Evolutionary conservation across 192 early-diverging fungal species (phyloP), one percentile per base, ranked within the genome.

Genomic region (Phlyctochytrium bullatum): DNA sequence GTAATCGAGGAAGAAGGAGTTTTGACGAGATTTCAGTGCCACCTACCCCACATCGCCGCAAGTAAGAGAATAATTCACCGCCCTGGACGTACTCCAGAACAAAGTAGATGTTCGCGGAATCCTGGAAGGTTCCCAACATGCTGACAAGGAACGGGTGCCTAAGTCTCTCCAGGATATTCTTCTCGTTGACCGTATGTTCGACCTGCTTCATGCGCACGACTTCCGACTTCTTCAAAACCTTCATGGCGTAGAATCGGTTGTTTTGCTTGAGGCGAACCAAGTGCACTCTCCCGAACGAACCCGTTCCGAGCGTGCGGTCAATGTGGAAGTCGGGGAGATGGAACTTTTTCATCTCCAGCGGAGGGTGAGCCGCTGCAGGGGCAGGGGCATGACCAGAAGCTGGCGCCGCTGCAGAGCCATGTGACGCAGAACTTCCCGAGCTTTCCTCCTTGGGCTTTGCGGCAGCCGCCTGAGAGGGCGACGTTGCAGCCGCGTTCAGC

Each of bases 101-200:
- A 76, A 98, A 92, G 75, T 96, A 97, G 68, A 98, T 72, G 73
- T 94, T 96, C 50, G 83, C 77, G 52, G 83, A 85, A 74, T 98
- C 95, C 84, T 98, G 94, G 65, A 94, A 96, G 10, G 92, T 96
- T 4, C 93, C 92, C 78, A 95, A 86, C 82, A 99, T 88, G 68
- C 87, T 84, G 63, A 99, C 94, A 56, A 98, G 75, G 69, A 96
- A 97, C 16, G 95, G 95, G 66, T 91, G 91, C 67, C 86, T 82
- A 57, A 95, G 88, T 62, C 83, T 78, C 67, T 93, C 94, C 23
- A 98, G 80, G 68, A 98, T 96, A 60, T 86, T 82, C 70, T 94
- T 93, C 80, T 98, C 96, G 80, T 96, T 98, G 68, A 96, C 91
- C 32, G 94, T 97, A 71, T 98, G 95, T 81, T 98, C 95, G 12